Percentiles rank a stretch among this genome's conserved stretches.
Evolutionary conservation across 352 stramenopile species (phyloP).

Genomic region (Globisporangium parvum): DNA sequence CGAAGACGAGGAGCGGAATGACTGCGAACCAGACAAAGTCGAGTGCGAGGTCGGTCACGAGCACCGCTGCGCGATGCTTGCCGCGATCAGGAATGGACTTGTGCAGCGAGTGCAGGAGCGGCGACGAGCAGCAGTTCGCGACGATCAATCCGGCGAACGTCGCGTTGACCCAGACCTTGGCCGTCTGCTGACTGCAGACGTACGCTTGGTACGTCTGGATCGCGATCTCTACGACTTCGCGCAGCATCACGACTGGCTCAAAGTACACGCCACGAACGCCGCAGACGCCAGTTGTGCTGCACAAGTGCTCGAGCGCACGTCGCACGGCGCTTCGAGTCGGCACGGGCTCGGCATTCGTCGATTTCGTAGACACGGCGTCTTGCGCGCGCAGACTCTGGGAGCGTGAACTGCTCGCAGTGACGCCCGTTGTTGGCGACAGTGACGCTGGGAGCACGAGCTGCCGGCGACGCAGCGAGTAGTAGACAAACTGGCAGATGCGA

Average conservation of each 20-base stretch:
- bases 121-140: conserved; percentile 16
- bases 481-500: neutral
- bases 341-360: too few relatives aligned
- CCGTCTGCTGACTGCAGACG: conserved; percentile 11
- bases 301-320: neutral
- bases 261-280: conserved; percentile 17
- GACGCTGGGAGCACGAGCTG: conserved; percentile 2
- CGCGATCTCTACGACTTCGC: conserved; percentile 16
- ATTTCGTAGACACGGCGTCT: neutral
- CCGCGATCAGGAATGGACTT: neutral
- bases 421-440: neutral
- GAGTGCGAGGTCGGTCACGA: conserved; percentile 14
- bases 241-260: conserved; percentile 14
- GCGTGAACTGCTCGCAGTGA: neutral
- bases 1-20: conserved; percentile 12
- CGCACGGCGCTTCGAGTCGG: neutral
- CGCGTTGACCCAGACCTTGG: conserved; percentile 18
- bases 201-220: conserved; percentile 19
- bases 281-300: neutral
- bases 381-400: neutral
- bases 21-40: conserved; percentile 15
- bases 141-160: conserved; percentile 11
- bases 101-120: neutral
- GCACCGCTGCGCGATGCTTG: conserved; percentile 6
- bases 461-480: neutral